Conservation (phyloP, 176 grass and related monocot species). For the Musa acuminata region DNA sequence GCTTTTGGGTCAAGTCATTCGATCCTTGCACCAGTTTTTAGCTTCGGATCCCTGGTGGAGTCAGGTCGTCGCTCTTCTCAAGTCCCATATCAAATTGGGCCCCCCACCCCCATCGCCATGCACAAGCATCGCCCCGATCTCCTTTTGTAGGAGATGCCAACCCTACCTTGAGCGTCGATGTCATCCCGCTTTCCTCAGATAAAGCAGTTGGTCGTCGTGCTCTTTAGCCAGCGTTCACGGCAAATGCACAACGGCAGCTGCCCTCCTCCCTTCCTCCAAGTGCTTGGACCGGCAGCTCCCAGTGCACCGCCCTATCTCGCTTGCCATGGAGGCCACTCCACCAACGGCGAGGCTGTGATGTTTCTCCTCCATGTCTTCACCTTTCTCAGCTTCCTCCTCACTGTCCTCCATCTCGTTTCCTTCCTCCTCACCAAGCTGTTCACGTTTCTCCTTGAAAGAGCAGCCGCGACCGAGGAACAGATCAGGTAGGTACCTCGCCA, state of each 20-base stretch:
- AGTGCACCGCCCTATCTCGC: neutral
- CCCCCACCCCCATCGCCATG: neutral
- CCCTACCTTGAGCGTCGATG: neutral
- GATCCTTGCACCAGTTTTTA: neutral
- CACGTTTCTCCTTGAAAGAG: conserved; percentile 19
- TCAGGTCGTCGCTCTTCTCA: neutral
- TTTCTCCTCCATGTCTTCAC: conserved; percentile 29
- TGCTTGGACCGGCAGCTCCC: neutral
- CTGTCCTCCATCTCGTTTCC: conserved; percentile 45
- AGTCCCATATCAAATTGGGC: neutral
- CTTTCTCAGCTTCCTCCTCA: conserved; percentile 37
- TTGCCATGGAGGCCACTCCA: conserved; percentile 1
- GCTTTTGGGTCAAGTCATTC: conserved; percentile 8
- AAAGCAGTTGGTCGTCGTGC: neutral
- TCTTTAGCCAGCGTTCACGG: neutral
- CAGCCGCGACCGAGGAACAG: conserved; percentile 5
- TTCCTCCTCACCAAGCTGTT: conserved; percentile 73
- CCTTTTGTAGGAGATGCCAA: neutral
- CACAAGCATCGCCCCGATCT: neutral
- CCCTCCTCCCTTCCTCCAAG: neutral
- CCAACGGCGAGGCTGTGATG: conserved; percentile 17
- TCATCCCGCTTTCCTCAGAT: too few species aligned
- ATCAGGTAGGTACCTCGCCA: conserved; percentile 20
- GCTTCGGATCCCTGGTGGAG: neutral
- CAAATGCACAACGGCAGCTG: neutral